Conservation (phyloP, 2,329 filamentous ascomycete genomes). For the Penicillium decumbens region DNA sequence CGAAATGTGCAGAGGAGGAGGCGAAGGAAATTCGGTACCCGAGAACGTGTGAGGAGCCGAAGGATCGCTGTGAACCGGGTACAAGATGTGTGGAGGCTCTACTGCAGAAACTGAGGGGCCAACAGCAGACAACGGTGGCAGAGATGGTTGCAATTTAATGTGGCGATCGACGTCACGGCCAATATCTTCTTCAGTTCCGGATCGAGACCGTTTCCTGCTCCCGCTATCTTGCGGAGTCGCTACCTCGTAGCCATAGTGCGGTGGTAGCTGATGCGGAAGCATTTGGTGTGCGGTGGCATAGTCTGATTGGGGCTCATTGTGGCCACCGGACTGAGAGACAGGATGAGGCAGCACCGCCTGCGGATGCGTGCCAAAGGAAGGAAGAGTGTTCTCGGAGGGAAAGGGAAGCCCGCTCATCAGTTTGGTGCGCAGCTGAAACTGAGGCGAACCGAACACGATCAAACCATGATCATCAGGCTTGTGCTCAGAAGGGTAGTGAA, state of each 20-base stretch:
- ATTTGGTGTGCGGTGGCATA: slow-evolving; percentile 34
- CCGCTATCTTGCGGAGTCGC: slow-evolving; percentile 24
- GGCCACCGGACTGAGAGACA: slow-evolving; percentile 27
- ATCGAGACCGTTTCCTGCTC: slow-evolving; percentile 34
- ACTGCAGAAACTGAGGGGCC: slow-evolving; percentile 27
- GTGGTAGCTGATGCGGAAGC: slow-evolving; percentile 32
- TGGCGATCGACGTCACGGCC: slow-evolving; percentile 24
- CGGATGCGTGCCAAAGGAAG: slow-evolving; percentile 37
- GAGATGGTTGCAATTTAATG: slow-evolving; percentile 23
- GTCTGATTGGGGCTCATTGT: slow-evolving; percentile 31
- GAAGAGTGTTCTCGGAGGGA: slow-evolving; percentile 30
- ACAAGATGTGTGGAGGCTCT: slow-evolving; percentile 35
- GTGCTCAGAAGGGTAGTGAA: slow-evolving; percentile 61
- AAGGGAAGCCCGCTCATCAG: slow-evolving; percentile 33
- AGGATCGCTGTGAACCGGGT: slow-evolving; percentile 31
- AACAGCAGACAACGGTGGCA: slow-evolving; percentile 33
- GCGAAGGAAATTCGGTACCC: slow-evolving; percentile 37
- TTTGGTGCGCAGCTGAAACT: slow-evolving; percentile 27
- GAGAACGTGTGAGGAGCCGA: slow-evolving; percentile 28
- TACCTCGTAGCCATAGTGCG: slow-evolving; percentile 37
- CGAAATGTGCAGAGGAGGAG: slow-evolving; percentile 41
- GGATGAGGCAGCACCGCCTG: slow-evolving; percentile 36
- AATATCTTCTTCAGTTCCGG: slow-evolving; percentile 29
- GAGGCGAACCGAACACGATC: slow-evolving; percentile 56
- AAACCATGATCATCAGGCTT: slow-evolving; percentile 61